Conservation (phyloP, 352 stramenopile genomes). For the Phytophthora quininea region DNA sequence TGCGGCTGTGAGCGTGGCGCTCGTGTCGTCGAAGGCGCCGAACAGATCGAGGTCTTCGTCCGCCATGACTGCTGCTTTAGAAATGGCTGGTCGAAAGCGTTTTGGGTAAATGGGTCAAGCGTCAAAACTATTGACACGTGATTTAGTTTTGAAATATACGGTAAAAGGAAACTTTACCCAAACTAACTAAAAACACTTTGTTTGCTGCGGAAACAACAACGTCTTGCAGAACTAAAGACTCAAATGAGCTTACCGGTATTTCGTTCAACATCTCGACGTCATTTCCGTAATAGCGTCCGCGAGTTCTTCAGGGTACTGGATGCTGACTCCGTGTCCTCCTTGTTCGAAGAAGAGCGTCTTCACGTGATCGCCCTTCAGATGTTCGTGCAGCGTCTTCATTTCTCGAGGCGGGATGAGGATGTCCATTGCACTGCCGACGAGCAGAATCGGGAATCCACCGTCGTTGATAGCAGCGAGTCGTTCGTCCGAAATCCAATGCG, state of each 20-base stretch:
- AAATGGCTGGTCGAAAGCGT: conserved; percentile 26
- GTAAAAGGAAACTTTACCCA: conserved; percentile 3
- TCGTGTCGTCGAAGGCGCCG: conserved; percentile 91
- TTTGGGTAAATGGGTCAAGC: neutral
- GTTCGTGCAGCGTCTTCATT: conserved; percentile 29
- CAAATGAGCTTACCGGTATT: neutral
- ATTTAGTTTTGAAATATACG: neutral
- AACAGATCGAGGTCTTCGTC: conserved; percentile 95
- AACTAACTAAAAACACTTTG: too few species aligned
- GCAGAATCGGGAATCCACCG: conserved; percentile 45
- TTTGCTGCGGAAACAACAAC: neutral
- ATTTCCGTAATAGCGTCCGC: conserved; percentile 20
- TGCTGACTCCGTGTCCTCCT: conserved; percentile 42
- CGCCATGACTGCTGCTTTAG: conserved; percentile 18
- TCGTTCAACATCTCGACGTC: conserved; percentile 18
- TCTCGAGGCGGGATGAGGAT: conserved; percentile 46
- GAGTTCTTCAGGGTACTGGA: conserved; percentile 50
- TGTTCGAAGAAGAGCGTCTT: conserved; percentile 44
- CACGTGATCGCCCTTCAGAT: conserved; percentile 41
- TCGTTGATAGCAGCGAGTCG: conserved; percentile 41
- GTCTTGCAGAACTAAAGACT: too few species aligned
- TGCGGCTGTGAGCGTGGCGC: conserved; percentile 63
- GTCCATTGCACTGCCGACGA: conserved; percentile 45
- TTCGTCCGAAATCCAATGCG: conserved; percentile 52
- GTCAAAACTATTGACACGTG: neutral